Conservation (phyloP, 2,329 filamentous ascomycete genomes). For the Apiospora sp. region DNA sequence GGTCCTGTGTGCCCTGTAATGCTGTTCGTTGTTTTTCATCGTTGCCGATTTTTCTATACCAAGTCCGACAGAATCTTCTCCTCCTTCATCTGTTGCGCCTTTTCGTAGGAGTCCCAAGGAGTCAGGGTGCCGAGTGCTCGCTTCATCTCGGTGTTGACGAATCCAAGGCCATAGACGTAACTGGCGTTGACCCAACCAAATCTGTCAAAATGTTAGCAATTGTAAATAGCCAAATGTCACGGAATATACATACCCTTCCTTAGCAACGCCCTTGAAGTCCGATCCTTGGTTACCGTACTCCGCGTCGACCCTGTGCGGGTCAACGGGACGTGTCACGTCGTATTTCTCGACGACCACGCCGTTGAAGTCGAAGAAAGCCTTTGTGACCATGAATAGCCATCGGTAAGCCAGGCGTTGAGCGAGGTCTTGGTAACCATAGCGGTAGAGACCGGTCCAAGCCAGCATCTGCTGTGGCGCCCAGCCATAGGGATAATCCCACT, state of each 20-base stretch:
- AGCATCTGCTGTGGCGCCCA: conserved; percentile 99
- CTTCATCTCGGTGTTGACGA: conserved; percentile 88
- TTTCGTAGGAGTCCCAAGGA: conserved; percentile 82
- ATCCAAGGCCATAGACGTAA: conserved; percentile 91
- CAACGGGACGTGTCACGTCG: conserved; percentile 88
- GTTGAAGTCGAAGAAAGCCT: conserved; percentile 98
- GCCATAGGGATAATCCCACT: conserved; percentile 98
- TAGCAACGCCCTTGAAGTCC: conserved; percentile 94
- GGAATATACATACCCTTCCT: conserved; percentile 80
- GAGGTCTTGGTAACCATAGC: conserved; percentile 91
- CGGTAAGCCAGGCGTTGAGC: conserved; percentile 91
- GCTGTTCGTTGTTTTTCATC: neutral
- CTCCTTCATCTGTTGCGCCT: conserved; percentile 66
- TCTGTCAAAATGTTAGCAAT: conserved; percentile 54
- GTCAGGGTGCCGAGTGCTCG: conserved; percentile 89
- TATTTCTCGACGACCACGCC: conserved; percentile 99
- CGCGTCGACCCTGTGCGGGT: conserved; percentile 92
- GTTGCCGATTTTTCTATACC: neutral
- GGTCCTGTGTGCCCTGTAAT: neutral
- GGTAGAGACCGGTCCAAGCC: conserved; percentile 90
- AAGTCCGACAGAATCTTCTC: conserved; percentile 55
- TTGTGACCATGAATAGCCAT: conserved; percentile 98
- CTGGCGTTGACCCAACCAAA: conserved; percentile 99
- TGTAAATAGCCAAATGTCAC: neutral
- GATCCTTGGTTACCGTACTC: conserved; percentile 98